A percentile compares a stretch with the other conserved stretches of the same genome.
Evolutionary conservation across 2,329 filamentous ascomycete species (phyloP).

Genomic region (Tolypocladium tundrense): DNA sequence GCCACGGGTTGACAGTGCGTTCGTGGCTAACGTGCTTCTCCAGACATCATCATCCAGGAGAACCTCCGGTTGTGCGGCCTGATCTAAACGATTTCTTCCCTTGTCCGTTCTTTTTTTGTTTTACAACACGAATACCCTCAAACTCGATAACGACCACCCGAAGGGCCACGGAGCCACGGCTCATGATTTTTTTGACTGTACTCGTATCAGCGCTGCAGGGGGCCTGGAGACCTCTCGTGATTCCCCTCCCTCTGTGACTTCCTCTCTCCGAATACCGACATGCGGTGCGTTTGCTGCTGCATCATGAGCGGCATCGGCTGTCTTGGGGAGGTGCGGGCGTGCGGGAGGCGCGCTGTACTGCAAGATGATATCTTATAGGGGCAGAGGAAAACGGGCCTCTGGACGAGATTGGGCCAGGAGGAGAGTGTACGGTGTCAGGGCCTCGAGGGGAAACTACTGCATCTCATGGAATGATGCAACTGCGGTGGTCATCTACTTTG

Average conservation of each 20-base stretch:
- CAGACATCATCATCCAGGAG: constrained; percentile 99
- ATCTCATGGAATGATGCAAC: constrained; percentile 20
- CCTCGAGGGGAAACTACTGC: constrained; percentile 13
- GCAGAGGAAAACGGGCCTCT: neutral
- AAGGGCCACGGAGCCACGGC: constrained; percentile 27
- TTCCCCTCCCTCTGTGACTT: neutral
- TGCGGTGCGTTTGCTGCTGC: neutral
- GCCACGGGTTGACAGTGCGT: neutral
- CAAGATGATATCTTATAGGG: neutral
- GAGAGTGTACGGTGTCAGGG: constrained; percentile 9
- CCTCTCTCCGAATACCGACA: neutral
- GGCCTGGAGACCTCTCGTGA: neutral
- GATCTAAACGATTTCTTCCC: constrained; percentile 55
- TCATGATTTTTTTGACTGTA: constrained; percentile 24
- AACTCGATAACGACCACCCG: constrained; percentile 28
- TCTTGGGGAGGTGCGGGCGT: neutral
- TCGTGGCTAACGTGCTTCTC: constrained; percentile 27
- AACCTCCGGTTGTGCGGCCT: constrained; percentile 94
- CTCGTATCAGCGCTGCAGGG: constrained; percentile 16
- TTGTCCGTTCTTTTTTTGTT: constrained; percentile 11
- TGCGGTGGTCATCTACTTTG: constrained; percentile 38
- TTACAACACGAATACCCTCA: constrained; percentile 32
- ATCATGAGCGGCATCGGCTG: neutral
- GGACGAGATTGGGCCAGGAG: neutral
- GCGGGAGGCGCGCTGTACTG: neutral